Conservation (phyloP, 768 basidiomycete genomes). For the Botryobasidium botryosum region DNA sequence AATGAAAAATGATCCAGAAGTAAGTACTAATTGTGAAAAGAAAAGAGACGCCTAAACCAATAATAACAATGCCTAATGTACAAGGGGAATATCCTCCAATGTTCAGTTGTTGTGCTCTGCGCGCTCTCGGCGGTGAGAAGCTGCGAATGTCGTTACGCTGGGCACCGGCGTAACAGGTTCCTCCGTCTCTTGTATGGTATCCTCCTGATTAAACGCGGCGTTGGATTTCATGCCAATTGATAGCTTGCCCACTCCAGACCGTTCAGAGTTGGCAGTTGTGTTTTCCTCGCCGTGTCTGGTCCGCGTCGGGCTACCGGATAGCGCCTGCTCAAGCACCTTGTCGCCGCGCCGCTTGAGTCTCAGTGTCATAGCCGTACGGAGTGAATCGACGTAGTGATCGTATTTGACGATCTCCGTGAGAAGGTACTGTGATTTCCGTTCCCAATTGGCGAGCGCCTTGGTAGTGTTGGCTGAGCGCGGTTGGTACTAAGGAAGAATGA, state of each 20-base stretch:
- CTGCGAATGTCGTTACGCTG: background rate
- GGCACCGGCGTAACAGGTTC: constrained; percentile 10
- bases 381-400: constrained; percentile 82
- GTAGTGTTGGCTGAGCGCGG: constrained; percentile 52
- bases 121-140: constrained; percentile 5
- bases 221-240: background rate
- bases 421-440: constrained; percentile 76
- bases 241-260: background rate
- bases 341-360: constrained; percentile 83
- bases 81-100: too few species aligned
- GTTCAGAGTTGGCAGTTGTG: background rate
- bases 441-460: constrained; percentile 83
- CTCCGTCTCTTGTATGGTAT: constrained; percentile 11
- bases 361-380: constrained; percentile 66
- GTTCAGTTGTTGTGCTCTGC: background rate
- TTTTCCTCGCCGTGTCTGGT: background rate
- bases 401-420: constrained; percentile 91
- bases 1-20: background rate
- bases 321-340: constrained; percentile 51
- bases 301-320: constrained; percentile 15
- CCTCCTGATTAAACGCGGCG: background rate
- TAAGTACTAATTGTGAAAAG: too few species aligned
- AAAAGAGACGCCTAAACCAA: too few species aligned
- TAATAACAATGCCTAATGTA: background rate
- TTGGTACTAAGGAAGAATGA: constrained; percentile 40